phyloP scores from a whole-genome alignment of 2,329 filamentous ascomycete genomes.

The Uncinocarpus reesii region DNA sequence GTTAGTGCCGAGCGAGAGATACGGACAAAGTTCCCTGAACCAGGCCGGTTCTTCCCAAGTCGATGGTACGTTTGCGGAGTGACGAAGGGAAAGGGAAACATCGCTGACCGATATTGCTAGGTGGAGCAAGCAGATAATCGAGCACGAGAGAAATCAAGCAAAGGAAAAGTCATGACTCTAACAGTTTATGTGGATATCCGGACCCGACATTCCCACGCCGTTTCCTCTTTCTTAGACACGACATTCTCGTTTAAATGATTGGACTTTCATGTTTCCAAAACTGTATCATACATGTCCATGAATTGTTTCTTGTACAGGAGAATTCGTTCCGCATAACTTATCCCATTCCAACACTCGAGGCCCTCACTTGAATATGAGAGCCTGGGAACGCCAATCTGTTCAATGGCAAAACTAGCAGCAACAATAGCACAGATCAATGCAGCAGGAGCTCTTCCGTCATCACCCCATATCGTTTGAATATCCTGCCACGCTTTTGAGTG shows the following conservation, averaged over 20 bases:
- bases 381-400: constrained; percentile 75
- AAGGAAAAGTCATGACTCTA: constrained; percentile 11
- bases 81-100: constrained; percentile 17
- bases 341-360: constrained; percentile 37
- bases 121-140: constrained; percentile 62
- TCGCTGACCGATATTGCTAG: constrained; percentile 29
- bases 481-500: constrained; percentile 47
- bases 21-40: constrained; percentile 65
- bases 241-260: constrained; percentile 15
- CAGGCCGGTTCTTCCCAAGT: constrained; percentile 69
- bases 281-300: constrained; percentile 32
- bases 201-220: not conserved
- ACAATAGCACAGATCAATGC: constrained; percentile 70
- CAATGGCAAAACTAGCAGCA: constrained; percentile 83
- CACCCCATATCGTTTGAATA: constrained; percentile 37
- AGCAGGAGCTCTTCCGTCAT: constrained; percentile 43
- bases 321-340: constrained; percentile 36
- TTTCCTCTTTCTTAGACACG: constrained; percentile 3
- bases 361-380: constrained; percentile 26
- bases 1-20: constrained; percentile 64
- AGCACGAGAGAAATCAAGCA: constrained; percentile 49
- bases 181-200: not conserved
- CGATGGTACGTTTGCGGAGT: constrained; percentile 53
- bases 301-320: constrained; percentile 37
- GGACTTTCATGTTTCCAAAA: constrained; percentile 21